phyloP scores from a whole-genome alignment of 2,329 filamentous ascomycete genomes.

The Sporothrix mexicana region DNA sequence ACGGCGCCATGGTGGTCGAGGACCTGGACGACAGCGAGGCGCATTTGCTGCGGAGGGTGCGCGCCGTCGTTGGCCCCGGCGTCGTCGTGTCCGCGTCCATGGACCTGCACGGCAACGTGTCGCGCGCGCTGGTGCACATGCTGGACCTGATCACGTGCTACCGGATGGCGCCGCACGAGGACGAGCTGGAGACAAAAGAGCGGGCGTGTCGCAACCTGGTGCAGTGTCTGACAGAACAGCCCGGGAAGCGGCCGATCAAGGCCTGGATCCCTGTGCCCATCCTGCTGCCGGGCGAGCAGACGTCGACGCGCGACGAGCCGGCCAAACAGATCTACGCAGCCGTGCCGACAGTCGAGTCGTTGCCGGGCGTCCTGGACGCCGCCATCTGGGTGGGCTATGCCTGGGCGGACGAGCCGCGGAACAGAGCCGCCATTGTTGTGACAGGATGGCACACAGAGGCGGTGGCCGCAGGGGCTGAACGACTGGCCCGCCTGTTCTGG shows the following conservation, averaged over 20 bases:
- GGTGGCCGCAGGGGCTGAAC: constrained; percentile 50
- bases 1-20: constrained; percentile 62
- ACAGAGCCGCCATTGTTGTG: constrained; percentile 56
- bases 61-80: constrained; percentile 52
- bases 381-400: constrained; percentile 63
- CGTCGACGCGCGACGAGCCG: constrained; percentile 59
- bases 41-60: constrained; percentile 54
- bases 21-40: constrained; percentile 55
- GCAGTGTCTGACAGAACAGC: constrained; percentile 43
- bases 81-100: constrained; percentile 60
- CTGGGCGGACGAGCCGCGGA: constrained; percentile 61
- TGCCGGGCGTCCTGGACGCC: constrained; percentile 54
- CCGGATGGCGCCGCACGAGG: constrained; percentile 59
- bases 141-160: constrained; percentile 60
- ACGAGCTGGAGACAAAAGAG: constrained; percentile 56
- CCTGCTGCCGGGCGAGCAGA: constrained; percentile 60
- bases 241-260: constrained; percentile 51
- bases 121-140: constrained; percentile 54
- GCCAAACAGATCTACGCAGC: constrained; percentile 57
- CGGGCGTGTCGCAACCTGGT: constrained; percentile 58
- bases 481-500: constrained; percentile 56
- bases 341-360: constrained; percentile 51
- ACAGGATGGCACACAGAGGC: constrained; percentile 56
- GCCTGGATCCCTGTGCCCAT: constrained; percentile 60
- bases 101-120: constrained; percentile 63